Conservation (phyloP, 2,329 filamentous ascomycete genomes). For the Lecanicillium sp. region DNA sequence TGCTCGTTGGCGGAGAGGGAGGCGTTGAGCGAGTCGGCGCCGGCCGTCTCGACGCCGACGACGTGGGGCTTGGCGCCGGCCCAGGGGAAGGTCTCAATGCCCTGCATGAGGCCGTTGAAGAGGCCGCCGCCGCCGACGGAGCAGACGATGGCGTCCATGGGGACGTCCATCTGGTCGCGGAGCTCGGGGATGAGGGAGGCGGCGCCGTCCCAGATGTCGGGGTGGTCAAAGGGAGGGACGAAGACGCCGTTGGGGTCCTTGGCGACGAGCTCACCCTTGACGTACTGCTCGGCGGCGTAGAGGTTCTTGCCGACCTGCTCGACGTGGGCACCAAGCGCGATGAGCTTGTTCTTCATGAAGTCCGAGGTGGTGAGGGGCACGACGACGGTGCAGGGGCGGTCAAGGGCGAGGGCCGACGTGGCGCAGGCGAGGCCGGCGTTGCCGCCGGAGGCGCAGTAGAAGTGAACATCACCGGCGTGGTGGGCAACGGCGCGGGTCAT, state of each 20-base stretch:
- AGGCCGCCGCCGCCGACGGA: conserved; percentile 77
- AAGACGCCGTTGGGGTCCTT: conserved; percentile 52
- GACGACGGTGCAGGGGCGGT: conserved; percentile 66
- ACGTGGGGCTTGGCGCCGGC: conserved; percentile 40
- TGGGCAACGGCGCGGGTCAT: conserved; percentile 41
- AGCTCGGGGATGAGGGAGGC: conserved; percentile 51
- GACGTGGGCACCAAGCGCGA: conserved; percentile 61
- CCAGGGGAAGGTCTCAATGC: conserved; percentile 47
- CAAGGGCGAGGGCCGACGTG: conserved; percentile 59
- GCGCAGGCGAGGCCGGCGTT: conserved; percentile 83
- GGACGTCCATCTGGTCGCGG: conserved; percentile 33
- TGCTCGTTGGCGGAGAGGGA: conserved; percentile 51
- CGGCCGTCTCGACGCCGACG: conserved; percentile 69
- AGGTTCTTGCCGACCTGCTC: conserved; percentile 63
- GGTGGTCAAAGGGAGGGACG: conserved; percentile 64
- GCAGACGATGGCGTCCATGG: conserved; percentile 66
- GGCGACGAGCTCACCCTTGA: conserved; percentile 52
- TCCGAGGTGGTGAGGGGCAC: conserved; percentile 60
- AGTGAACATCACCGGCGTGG: conserved; percentile 45
- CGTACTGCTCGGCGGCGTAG: conserved; percentile 61
- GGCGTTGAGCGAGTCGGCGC: conserved; percentile 64
- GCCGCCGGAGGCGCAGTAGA: conserved; percentile 75
- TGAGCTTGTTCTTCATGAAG: conserved; percentile 66
- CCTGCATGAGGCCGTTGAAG: conserved; percentile 68
- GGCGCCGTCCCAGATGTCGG: conserved; percentile 61